Conservation (phyloP, 2,329 filamentous ascomycete species). For the Paecilomyces formosus region DNA sequence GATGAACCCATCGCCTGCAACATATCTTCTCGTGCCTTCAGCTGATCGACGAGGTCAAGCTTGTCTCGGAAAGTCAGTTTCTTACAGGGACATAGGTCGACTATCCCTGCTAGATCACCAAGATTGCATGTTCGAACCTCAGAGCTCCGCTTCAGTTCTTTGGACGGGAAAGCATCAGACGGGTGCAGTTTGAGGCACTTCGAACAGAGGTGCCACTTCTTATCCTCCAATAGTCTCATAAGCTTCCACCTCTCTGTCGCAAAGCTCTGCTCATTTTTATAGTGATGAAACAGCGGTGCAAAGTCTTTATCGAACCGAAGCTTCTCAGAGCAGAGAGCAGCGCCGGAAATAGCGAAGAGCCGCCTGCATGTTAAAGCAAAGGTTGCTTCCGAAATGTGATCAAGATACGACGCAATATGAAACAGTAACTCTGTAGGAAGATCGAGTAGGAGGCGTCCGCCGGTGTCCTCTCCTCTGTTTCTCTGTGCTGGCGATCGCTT, state of each 20-base stretch:
- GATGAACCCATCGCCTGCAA: slow-evolving; percentile 16
- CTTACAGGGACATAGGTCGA: slow-evolving; percentile 33
- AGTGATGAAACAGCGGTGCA: slow-evolving; percentile 32
- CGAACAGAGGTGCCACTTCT: slow-evolving; percentile 27
- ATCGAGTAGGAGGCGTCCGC: slow-evolving; percentile 26
- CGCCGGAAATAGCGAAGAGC: slow-evolving; percentile 24
- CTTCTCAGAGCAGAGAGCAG: slow-evolving; percentile 22
- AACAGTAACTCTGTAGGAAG: slow-evolving; percentile 30
- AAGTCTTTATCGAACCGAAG: slow-evolving; percentile 32
- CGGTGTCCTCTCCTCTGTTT: slow-evolving; percentile 8
- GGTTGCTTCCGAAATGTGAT: slow-evolving; percentile 26
- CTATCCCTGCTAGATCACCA: slow-evolving; percentile 27
- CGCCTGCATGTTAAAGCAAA: slow-evolving; percentile 33
- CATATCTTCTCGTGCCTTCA: slow-evolving; percentile 21
- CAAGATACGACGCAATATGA: slow-evolving; percentile 29
- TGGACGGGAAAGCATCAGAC: slow-evolving; percentile 21
- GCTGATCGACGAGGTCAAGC: slow-evolving; percentile 24
- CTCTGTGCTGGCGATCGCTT: neutral
- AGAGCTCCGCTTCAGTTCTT: slow-evolving; percentile 25
- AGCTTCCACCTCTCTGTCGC: slow-evolving; percentile 29
- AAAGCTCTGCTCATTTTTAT: slow-evolving; percentile 29
- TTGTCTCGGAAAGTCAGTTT: slow-evolving; percentile 33
- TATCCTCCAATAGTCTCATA: slow-evolving; percentile 27
- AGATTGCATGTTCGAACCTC: slow-evolving; percentile 26
- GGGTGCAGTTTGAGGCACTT: slow-evolving; percentile 33